Base-by-base conservation (phyloP, 352 stramenopile species). In the Pythium scleroteichum region DNA sequence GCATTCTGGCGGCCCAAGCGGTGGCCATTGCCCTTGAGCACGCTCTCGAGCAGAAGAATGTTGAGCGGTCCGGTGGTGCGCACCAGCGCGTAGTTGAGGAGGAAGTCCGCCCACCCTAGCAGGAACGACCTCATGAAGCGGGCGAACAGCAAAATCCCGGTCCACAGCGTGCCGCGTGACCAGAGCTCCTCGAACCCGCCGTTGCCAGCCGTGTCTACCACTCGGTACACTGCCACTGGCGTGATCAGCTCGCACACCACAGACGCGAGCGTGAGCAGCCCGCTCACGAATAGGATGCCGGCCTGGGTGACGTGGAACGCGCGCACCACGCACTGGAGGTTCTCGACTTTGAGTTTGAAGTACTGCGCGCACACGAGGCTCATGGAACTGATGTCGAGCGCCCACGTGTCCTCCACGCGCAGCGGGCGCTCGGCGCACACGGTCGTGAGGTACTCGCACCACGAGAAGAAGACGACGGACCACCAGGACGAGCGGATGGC, bases 371-470 rank as follows among this genome's bases (percentile, higher is more conserved):
- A 69, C 14, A 63, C 41, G 14, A 68, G 59, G 47, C 75, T 84
- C 46, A 65, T 73, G 54, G 71, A 78, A 19, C 64, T 62, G 17
- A 58, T 45, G 41, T 76, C 55, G 27, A 89, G 69, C 24, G 67
- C 66, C 79, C 79, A 89, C 26, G 79, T 71, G 49, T 89, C 73
- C 17, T 71, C 56, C 3, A 72, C 33, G 0, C 59, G 49, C 50
- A 78, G 60, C 7, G 67, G 55, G 0, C 67, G 67, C 24, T 71
- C 48, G 22, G 51, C 57, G 51, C 67, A 73, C 14, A 73, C 42
- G 10, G 41, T 38, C 3, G 57, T 49, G 7, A 78, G 64, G 10
- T 64, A 72, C 35, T 66, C 58, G 27, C 71, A 78, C 60, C 59
- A 71, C 17, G 59, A 64, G 42, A 78, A 78, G 47, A 78, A 73